These are phyloP conservation scores for Suillus lakei DNA, from an alignment of 768 basidiomycete genomes.

Conservation along the genomic window DNA sequence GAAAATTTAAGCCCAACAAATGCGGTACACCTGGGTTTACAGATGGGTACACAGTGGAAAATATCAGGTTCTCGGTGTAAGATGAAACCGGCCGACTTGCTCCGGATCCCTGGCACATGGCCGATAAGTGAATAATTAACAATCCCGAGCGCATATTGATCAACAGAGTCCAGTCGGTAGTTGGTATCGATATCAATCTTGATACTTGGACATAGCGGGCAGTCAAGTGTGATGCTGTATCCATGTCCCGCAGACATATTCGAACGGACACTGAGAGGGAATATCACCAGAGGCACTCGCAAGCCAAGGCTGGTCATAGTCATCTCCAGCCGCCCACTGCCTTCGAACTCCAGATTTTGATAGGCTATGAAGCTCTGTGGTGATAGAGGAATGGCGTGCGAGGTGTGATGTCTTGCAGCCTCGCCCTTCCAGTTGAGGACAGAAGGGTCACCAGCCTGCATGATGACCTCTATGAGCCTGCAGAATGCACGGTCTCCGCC, in stretches of 20 bases:
- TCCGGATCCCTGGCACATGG: not conserved
- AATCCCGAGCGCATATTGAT: not conserved
- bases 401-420: not conserved
- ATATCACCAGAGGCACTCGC: not conserved
- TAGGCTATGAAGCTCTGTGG: not conserved
- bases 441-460: constrained; percentile 10
- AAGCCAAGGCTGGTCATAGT: constrained; percentile 5
- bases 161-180: not conserved
- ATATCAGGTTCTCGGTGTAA: not conserved
- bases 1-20: not conserved
- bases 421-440: constrained; percentile 11
- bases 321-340: not conserved
- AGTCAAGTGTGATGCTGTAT: not conserved
- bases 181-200: not conserved
- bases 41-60: not conserved
- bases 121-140: not conserved
- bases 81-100: not conserved
- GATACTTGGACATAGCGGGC: not conserved
- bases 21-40: not conserved
- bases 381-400: not conserved
- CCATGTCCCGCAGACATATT: not conserved
- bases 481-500: constrained; percentile 16
- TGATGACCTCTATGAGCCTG: constrained; percentile 13
- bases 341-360: not conserved
- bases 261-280: not conserved